These are phyloP conservation scores for Tagetes patula DNA, from an alignment of 129 eudicot genomes.

Conservation along the genomic window DNA sequence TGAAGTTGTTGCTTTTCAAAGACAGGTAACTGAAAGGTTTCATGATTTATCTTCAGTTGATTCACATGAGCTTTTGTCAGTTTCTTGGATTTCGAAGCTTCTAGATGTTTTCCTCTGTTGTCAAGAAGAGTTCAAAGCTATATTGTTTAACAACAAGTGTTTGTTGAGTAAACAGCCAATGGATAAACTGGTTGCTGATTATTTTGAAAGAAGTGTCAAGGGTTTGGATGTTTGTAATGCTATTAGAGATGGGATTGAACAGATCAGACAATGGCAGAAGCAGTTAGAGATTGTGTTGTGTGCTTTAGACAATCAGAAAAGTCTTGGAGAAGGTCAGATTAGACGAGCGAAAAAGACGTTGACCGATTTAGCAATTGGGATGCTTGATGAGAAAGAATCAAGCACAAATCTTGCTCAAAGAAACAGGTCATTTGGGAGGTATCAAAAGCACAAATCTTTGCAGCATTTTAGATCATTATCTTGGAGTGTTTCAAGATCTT, in stretches of 20 bases:
- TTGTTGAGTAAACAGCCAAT: conserved; percentile 39
- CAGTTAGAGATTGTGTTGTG: conserved; percentile 74
- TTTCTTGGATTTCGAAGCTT: conserved; percentile 67
- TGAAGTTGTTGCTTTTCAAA: conserved; percentile 53
- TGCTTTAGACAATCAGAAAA: conserved; percentile 57
- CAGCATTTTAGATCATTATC: conserved; percentile 36
- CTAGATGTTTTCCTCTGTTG: conserved; percentile 61
- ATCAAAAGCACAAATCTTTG: conserved; percentile 25
- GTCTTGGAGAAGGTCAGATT: conserved; percentile 69
- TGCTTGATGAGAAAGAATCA: conserved; percentile 55
- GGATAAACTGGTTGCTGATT: conserved; percentile 52
- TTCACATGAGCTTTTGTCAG: conserved; percentile 55
- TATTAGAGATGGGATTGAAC: conserved; percentile 71
- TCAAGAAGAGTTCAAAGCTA: conserved; percentile 51
- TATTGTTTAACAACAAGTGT: conserved; percentile 38
- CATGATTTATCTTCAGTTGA: conserved; percentile 45
- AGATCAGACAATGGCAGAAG: conserved; percentile 60
- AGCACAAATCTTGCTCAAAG: conserved; percentile 26
- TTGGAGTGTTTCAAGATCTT: conserved; percentile 35
- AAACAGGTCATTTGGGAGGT: conserved; percentile 34
- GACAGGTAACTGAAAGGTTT: conserved; percentile 49
- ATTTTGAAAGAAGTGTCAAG: conserved; percentile 68
- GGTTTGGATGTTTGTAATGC: conserved; percentile 82
- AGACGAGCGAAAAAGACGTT: conserved; percentile 72
- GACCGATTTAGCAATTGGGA: conserved; percentile 61